phyloP scores from a whole-genome alignment of 495 filamentous ascomycete genomes.

The Pyrenopolyporus hunteri region DNA sequence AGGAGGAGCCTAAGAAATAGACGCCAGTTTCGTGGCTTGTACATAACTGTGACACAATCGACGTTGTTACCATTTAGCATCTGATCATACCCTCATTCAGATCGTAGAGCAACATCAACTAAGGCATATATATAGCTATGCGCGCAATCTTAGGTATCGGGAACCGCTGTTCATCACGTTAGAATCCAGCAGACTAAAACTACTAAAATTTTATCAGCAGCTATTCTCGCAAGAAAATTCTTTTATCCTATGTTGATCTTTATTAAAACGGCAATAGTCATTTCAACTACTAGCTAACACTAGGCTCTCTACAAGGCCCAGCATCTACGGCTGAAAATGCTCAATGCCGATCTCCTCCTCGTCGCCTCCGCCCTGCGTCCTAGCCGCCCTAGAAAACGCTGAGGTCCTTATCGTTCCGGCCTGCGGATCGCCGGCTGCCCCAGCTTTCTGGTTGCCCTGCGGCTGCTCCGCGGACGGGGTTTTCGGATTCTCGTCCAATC shows the following conservation, averaged over 20 bases:
- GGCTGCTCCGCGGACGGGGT: background rate
- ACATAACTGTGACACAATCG: constrained; percentile 42
- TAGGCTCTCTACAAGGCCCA: background rate
- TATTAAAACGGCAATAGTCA: background rate
- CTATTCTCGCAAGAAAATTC: too few relatives aligned
- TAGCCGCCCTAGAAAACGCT: background rate
- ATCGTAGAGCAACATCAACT: background rate
- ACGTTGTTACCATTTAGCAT: constrained; percentile 10
- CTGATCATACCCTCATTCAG: background rate
- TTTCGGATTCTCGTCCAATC: constrained; percentile 7
- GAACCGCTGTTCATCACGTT: too few relatives aligned
- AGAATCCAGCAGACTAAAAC: too few relatives aligned
- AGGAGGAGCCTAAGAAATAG: constrained; percentile 93
- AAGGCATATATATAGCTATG: background rate
- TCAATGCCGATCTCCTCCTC: constrained; percentile 12
- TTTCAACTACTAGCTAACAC: background rate
- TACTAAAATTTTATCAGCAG: too few relatives aligned
- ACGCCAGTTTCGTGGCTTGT: constrained; percentile 33
- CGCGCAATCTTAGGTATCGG: too few relatives aligned
- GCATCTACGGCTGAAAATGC: constrained; percentile 11
- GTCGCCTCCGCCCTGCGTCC: background rate
- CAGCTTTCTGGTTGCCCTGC: constrained; percentile 3
- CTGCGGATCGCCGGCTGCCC: background rate
- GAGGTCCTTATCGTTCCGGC: background rate
- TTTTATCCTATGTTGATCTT: too few relatives aligned